Percentiles rank a stretch among this genome's conserved stretches.
Conservation (phyloP, 257 asterid species). For the Solanum lycopersicoides region DNA sequence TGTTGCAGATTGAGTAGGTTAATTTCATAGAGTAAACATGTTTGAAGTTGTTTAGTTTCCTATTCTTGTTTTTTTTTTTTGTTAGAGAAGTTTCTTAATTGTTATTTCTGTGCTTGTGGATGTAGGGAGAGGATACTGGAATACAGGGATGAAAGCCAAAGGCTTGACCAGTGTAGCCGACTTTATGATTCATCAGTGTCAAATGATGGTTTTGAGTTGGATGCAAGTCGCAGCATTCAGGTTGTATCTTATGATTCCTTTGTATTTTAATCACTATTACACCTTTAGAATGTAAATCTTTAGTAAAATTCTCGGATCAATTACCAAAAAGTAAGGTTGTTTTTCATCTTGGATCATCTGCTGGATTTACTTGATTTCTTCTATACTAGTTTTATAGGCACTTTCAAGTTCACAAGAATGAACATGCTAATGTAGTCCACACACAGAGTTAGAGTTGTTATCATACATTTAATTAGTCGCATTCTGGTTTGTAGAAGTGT, state of each 20-base stretch:
- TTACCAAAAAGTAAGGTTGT: neutral
- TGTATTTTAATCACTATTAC: neutral
- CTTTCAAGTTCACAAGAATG: neutral
- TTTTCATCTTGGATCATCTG: neutral
- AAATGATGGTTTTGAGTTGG: conserved; percentile 76
- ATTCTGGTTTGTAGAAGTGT: neutral
- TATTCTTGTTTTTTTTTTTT: neutral
- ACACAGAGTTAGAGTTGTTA: neutral
- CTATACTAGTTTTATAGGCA: neutral
- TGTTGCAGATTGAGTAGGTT: conserved; percentile 74
- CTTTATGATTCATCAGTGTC: conserved; percentile 79
- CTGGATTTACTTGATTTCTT: neutral
- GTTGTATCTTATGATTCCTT: conserved; percentile 12
- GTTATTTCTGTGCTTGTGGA: neutral
- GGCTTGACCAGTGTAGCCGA: conserved; percentile 84
- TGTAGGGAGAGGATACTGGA: conserved; percentile 80
- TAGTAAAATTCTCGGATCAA: neutral
- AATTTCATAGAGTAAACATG: neutral
- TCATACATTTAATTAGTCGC: neutral
- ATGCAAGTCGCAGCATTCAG: conserved; percentile 79
- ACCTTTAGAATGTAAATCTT: neutral
- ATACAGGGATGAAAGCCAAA: conserved; percentile 84
- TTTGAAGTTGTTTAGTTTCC: neutral
- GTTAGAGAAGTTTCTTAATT: neutral
- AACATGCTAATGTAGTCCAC: neutral